Evolutionary conservation across 192 early-diverging fungal species (phyloP).

Genomic region (Podila epicladia): DNA sequence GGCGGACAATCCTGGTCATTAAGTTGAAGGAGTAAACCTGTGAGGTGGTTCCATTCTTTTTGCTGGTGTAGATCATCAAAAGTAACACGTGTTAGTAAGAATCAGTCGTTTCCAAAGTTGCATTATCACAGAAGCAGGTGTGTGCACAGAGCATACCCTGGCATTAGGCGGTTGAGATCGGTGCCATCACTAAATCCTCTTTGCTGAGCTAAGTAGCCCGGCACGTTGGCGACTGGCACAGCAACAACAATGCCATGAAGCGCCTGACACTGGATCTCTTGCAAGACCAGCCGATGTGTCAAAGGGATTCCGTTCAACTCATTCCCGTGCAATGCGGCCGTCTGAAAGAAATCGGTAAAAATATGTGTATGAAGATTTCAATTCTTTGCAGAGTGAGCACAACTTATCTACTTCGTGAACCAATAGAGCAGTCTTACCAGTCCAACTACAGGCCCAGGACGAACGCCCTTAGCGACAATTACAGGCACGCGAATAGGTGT

Average conservation of each 20-base stretch:
- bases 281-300: constrained; percentile 84
- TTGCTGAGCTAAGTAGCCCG: constrained; percentile 81
- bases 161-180: constrained; percentile 89
- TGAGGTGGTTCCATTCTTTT: constrained; percentile 75
- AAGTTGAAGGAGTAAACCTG: constrained; percentile 87
- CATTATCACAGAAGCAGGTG: not conserved
- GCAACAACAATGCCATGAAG: constrained; percentile 89
- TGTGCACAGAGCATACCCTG: constrained; percentile 57
- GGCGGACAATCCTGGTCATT: constrained; percentile 79
- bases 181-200: constrained; percentile 89
- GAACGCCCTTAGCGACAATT: constrained; percentile 79
- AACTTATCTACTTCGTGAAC: not conserved
- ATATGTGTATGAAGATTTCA: not conserved
- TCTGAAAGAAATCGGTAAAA: constrained; percentile 53
- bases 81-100: not conserved
- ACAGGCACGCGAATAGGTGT: constrained; percentile 74
- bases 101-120: not conserved
- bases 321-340: constrained; percentile 92
- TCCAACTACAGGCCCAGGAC: constrained; percentile 65
- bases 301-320: constrained; percentile 93
- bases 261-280: constrained; percentile 74
- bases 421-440: constrained; percentile 31
- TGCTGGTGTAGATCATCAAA: constrained; percentile 17
- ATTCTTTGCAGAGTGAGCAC: too few species aligned
- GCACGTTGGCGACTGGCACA: constrained; percentile 88